These are phyloP conservation scores for Austroboletus novae-zelandiae DNA, from an alignment of 1,284 basidiomycete species.

Conservation along the genomic window DNA sequence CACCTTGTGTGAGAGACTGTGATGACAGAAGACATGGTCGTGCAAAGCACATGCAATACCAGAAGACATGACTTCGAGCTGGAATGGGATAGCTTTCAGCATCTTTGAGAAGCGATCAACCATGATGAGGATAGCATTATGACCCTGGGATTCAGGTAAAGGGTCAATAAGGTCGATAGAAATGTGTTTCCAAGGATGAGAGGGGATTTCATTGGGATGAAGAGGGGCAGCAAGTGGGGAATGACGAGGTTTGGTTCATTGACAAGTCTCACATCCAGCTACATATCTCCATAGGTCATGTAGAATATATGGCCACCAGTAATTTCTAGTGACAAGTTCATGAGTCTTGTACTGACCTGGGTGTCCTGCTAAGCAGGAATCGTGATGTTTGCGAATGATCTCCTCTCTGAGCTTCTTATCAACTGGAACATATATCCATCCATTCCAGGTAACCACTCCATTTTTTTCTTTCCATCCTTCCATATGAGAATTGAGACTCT, in stretches of 20 bases:
- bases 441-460: constrained; percentile 11
- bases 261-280: constrained; percentile 38
- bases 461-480: constrained; percentile 8
- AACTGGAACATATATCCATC: constrained; percentile 22
- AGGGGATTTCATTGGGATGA: too few species aligned
- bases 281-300: constrained; percentile 35
- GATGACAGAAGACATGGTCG: background rate
- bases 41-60: background rate
- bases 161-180: too few species aligned
- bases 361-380: constrained; percentile 37
- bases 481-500: constrained; percentile 2
- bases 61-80: too few species aligned
- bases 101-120: background rate
- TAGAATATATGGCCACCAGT: constrained; percentile 44
- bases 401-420: constrained; percentile 17
- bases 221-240: background rate
- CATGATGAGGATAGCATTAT: background rate
- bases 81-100: background rate
- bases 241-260: constrained; percentile 24
- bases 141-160: background rate
- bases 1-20: background rate
- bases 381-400: constrained; percentile 31
- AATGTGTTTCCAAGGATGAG: background rate
- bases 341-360: too few species aligned
- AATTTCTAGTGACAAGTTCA: constrained; percentile 36